A percentile compares a stretch with the other conserved stretches of the same genome.
These are phyloP conservation scores for Calonectria pteridis DNA, from an alignment of 2,329 filamentous ascomycete genomes.

Conservation along the genomic window DNA sequence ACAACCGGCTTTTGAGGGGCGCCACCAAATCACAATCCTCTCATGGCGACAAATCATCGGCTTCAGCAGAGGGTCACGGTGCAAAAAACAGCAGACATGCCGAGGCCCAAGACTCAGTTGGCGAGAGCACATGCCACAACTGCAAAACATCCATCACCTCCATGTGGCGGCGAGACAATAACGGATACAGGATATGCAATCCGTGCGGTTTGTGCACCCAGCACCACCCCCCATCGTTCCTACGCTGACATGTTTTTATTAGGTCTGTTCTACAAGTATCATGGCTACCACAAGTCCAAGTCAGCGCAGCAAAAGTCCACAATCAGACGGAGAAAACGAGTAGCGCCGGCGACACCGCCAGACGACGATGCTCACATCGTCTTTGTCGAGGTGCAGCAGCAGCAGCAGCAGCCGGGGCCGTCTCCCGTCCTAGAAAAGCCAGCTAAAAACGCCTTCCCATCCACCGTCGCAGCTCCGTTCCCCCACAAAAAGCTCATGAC, in stretches of 20 bases:
- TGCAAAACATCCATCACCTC: conserved; percentile 3
- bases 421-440: neutral
- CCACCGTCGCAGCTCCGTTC: neutral
- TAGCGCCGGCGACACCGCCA: neutral
- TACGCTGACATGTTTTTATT: neutral
- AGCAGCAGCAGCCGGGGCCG: neutral
- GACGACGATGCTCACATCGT: neutral
- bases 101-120: neutral
- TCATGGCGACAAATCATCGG: neutral
- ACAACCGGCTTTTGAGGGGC: neutral
- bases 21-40: neutral
- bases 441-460: neutral
- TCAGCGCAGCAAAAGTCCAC: neutral
- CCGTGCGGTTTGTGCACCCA: neutral
- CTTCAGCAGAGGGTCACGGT: neutral
- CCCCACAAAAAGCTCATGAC: neutral
- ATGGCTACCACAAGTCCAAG: neutral
- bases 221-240: neutral
- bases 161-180: conserved; percentile 2
- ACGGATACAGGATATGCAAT: conserved; percentile 7
- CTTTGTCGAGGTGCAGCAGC: neutral
- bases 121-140: neutral
- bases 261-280: conserved; percentile 7
- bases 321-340: neutral
- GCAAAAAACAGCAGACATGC: too few species aligned